phyloP scores from a whole-genome alignment of 2,329 filamentous ascomycete species.

The Magnaporthiopsis rhizophila region DNA sequence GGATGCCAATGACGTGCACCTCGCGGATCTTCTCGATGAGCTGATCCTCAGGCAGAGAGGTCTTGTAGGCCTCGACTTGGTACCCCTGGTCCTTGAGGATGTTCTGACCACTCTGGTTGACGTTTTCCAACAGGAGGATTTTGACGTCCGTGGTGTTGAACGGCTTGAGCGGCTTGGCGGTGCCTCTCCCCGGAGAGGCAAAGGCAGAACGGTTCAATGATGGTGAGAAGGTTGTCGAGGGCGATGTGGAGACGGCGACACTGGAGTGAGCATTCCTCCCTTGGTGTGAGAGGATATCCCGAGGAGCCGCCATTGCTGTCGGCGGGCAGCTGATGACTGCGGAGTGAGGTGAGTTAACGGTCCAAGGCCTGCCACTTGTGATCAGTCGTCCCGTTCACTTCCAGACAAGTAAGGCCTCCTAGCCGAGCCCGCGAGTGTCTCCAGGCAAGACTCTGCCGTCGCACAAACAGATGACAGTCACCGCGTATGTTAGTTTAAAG shows the following conservation, averaged over 20 bases:
- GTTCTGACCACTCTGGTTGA: slow-evolving; percentile 82
- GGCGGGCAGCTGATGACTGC: neutral
- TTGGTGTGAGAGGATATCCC: slow-evolving; percentile 19
- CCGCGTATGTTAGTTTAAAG: too few species aligned
- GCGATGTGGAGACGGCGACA: slow-evolving; percentile 66
- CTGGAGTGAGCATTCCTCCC: slow-evolving; percentile 44
- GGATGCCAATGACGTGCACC: slow-evolving; percentile 95
- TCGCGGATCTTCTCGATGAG: slow-evolving; percentile 96
- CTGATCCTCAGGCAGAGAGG: slow-evolving; percentile 82
- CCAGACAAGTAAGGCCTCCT: too few species aligned
- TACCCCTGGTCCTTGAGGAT: slow-evolving; percentile 83
- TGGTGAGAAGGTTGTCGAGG: slow-evolving; percentile 66
- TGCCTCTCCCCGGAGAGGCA: slow-evolving; percentile 32
- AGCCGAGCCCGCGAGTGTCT: too few species aligned
- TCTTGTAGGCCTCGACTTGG: slow-evolving; percentile 88
- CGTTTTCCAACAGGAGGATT: slow-evolving; percentile 90
- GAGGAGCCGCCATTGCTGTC: slow-evolving; percentile 13
- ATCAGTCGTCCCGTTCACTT: too few species aligned
- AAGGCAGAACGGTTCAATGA: slow-evolving; percentile 47
- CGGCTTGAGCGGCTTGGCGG: slow-evolving; percentile 76
- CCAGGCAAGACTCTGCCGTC: too few species aligned
- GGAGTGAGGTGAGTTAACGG: neutral
- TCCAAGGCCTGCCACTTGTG: neutral
- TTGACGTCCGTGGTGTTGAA: slow-evolving; percentile 96
- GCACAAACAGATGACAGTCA: too few species aligned